Evolutionary conservation across 2,329 filamentous ascomycete species (phyloP), one percentile per base, ranked within the genome.

Genomic region (Arthroderma sp.): DNA sequence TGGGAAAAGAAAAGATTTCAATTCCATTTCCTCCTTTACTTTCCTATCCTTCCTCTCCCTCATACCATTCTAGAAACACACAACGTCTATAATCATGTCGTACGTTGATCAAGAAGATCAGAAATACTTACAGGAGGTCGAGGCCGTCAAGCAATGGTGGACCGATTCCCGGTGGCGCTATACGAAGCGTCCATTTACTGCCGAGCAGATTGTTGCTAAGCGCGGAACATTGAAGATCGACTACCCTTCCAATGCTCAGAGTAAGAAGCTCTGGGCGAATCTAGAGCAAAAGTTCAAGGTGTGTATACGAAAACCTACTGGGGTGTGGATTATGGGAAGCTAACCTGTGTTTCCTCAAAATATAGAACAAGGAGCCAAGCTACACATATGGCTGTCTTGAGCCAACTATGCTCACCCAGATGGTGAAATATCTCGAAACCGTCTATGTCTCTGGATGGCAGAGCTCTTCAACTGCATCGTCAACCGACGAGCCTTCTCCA

Each of bases 371-470:
- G 57, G 83, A 91, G 59, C 85, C 85, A 40, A 93, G 85, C 67
- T 94, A 82, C 71, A 98, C 91, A 47, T 98, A 95, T 62, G 91
- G 91, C 59, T 96, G 91, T 69, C 74, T 98, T 52, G 91, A 98
- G 62, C 91, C 91, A 7, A 94, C 94, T 46, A 95, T 95, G 85
- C 77, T 98, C 62, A 96, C 91, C 29, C 91, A 98, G 67, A 98
- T 98, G 91, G 89, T 89, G 57, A 94, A 96, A 69, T 96, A 93
- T 66, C 75, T 98, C 50, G 91, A 98, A 62, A 98, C 91, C 31
- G 85, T 98, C 62, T 98, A 98, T 65, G 91, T 98, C 50, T 96
- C 91, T 44, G 91, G 91, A 52, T 98, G 91, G 91, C 91, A 98
- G 69, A 94, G 85, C 52, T 96, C 89, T 1, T 95, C 88, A 27